Percentiles rank a stretch among this genome's conserved stretches.
phyloP scores from a whole-genome alignment of 805 yeast genomes.

The Wickerhamomyces ciferrii region DNA sequence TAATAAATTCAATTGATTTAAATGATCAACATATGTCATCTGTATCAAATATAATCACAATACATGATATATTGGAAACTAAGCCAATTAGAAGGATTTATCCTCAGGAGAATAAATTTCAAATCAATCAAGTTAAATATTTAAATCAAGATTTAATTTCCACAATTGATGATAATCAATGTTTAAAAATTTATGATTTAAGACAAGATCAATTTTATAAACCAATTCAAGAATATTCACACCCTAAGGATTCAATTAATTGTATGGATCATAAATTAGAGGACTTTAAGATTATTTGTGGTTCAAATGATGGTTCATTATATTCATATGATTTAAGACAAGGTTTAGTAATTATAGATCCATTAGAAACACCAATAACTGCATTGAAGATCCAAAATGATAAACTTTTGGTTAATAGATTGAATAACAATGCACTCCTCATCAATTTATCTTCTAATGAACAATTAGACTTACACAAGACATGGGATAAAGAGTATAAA shows the following conservation, averaged over 20 bases:
- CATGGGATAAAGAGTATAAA: background rate
- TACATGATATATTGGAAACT: constrained; percentile 8
- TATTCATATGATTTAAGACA: constrained; percentile 17
- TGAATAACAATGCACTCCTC: background rate
- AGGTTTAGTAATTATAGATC: constrained; percentile 8
- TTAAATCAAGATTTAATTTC: constrained; percentile 11
- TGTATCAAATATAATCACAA: constrained; percentile 10
- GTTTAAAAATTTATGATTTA: constrained; percentile 9
- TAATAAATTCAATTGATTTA: constrained; percentile 6
- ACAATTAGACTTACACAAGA: no score
- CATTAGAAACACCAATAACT: constrained; percentile 6
- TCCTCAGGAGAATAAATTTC: constrained; percentile 3
- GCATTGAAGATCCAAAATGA: background rate
- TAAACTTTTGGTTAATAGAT: background rate
- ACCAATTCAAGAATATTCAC: constrained; percentile 30
- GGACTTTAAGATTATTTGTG: constrained; percentile 4
- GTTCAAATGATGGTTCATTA: constrained; percentile 19
- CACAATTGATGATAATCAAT: constrained; percentile 15
- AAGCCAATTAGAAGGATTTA: constrained; percentile 7
- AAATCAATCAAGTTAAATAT: constrained; percentile 7
- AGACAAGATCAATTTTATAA: constrained; percentile 7
- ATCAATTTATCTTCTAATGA: background rate
- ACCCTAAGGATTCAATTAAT: constrained; percentile 26
- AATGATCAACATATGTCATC: constrained; percentile 5
- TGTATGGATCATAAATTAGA: constrained; percentile 5